These are phyloP conservation scores for Phytophthora multivora DNA, from an alignment of 352 stramenopile genomes.

Conservation along the genomic window DNA sequence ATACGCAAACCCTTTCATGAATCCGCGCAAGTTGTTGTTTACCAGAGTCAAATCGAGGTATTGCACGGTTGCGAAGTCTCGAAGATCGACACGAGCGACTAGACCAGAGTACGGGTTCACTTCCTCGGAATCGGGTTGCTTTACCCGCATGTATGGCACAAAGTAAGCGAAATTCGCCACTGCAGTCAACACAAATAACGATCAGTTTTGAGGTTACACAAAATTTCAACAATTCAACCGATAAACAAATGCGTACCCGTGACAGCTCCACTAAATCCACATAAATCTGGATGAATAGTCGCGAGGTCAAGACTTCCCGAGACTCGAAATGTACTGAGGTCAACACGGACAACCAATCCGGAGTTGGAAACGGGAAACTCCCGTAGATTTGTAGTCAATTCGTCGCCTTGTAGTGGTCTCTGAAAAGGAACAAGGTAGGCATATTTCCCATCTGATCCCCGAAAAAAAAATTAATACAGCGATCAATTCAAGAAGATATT, in stretches of 20 bases:
- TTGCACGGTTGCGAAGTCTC: constrained; percentile 58
- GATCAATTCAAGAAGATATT: background rate
- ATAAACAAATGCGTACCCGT: constrained; percentile 33
- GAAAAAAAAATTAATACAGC: background rate
- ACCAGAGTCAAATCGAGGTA: constrained; percentile 58
- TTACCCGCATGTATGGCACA: constrained; percentile 67
- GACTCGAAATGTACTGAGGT: constrained; percentile 54
- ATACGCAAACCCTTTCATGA: constrained; percentile 76
- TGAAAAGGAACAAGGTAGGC: constrained; percentile 67
- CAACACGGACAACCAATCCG: constrained; percentile 59
- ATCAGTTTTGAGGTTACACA: background rate
- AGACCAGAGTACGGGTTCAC: constrained; percentile 63
- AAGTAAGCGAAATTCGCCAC: constrained; percentile 78
- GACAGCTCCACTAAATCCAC: constrained; percentile 72
- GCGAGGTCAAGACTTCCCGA: constrained; percentile 61
- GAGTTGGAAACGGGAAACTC: constrained; percentile 77
- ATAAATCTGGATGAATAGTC: constrained; percentile 44
- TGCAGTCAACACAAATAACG: constrained; percentile 6
- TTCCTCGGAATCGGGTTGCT: constrained; percentile 35
- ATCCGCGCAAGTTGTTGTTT: constrained; percentile 60
- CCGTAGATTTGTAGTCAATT: constrained; percentile 64
- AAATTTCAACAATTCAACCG: too few relatives aligned
- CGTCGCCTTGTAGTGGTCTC: constrained; percentile 45
- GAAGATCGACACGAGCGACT: constrained; percentile 63
- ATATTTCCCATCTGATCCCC: constrained; percentile 52